Percentiles rank a stretch among this genome's conserved stretches.
Conservation (phyloP, 495 filamentous ascomycete species). For the Podospora didyma region DNA sequence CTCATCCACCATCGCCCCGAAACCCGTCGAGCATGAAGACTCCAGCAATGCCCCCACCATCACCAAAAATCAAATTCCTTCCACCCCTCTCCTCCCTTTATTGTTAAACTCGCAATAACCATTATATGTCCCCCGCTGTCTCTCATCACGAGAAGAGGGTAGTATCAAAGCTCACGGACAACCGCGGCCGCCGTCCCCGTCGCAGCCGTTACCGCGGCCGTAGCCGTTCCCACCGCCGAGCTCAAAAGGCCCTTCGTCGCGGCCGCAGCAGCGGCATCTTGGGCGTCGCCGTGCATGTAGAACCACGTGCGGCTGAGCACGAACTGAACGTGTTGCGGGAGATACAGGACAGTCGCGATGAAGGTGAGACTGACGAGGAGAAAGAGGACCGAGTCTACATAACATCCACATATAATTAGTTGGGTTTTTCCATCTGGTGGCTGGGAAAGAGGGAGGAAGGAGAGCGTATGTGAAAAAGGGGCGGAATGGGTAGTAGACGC, state of each 20-base stretch:
- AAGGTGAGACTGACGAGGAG: constrained; percentile 79
- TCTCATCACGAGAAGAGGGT: too few species aligned
- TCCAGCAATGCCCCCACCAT: too few species aligned
- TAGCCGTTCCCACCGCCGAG: constrained; percentile 7
- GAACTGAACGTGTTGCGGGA: constrained; percentile 79
- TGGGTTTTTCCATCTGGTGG: not conserved
- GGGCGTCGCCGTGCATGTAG: constrained; percentile 75
- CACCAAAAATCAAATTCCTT: too few species aligned
- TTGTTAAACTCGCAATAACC: too few species aligned
- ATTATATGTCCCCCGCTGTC: too few species aligned
- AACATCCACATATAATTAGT: not conserved
- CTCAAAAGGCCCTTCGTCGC: not conserved
- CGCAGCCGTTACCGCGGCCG: constrained; percentile 16
- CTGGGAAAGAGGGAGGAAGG: not conserved
- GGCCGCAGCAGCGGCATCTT: constrained; percentile 23
- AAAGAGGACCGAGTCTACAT: constrained; percentile 76
- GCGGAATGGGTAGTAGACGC: not conserved
- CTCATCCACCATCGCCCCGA: too few species aligned
- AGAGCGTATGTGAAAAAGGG: too few species aligned
- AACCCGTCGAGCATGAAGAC: too few species aligned
- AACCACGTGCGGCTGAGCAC: constrained; percentile 84
- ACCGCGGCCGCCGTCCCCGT: constrained; percentile 16
- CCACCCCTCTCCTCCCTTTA: too few species aligned
- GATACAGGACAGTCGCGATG: constrained; percentile 82
- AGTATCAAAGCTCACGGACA: constrained; percentile 38